phyloP scores from a whole-genome alignment of 495 filamentous ascomycete genomes.

The Bacidia gigantensis region DNA sequence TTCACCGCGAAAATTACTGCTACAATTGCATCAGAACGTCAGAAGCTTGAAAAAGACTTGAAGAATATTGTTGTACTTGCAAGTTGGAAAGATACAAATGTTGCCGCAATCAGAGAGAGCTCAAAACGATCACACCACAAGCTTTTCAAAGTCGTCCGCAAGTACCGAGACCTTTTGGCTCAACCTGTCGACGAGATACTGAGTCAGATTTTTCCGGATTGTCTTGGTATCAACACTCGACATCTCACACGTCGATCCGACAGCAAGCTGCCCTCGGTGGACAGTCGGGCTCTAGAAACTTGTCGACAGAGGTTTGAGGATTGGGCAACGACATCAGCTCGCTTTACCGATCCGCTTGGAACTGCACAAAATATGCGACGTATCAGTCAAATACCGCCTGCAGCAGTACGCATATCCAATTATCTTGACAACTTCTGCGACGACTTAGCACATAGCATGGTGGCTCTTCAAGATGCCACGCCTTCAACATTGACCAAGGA shows the following conservation, averaged over 20 bases:
- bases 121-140: slow-evolving; percentile 81
- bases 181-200: too few species aligned
- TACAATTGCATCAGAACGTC: slow-evolving; percentile 45
- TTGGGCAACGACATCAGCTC: slow-evolving; percentile 48
- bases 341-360: slow-evolving; percentile 53
- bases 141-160: slow-evolving; percentile 78
- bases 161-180: slow-evolving; percentile 65
- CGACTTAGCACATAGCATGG: slow-evolving; percentile 52
- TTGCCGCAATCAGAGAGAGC: slow-evolving; percentile 73
- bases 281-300: slow-evolving; percentile 32
- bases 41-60: slow-evolving; percentile 66
- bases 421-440: slow-evolving; percentile 53
- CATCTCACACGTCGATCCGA: neutral
- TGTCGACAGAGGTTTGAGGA: slow-evolving; percentile 37
- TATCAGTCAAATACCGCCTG: slow-evolving; percentile 36
- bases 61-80: slow-evolving; percentile 75
- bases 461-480: slow-evolving; percentile 64
- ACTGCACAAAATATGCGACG: slow-evolving; percentile 52
- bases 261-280: slow-evolving; percentile 18
- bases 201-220: slow-evolving; percentile 43
- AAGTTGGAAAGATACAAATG: slow-evolving; percentile 95
- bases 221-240: neutral
- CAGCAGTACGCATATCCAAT: slow-evolving; percentile 39
- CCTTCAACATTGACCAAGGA: slow-evolving; percentile 64
- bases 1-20: slow-evolving; percentile 53